These are phyloP conservation scores for Themeda triandra DNA, from an alignment of 176 grass and related monocot genomes.

Conservation along the genomic window DNA sequence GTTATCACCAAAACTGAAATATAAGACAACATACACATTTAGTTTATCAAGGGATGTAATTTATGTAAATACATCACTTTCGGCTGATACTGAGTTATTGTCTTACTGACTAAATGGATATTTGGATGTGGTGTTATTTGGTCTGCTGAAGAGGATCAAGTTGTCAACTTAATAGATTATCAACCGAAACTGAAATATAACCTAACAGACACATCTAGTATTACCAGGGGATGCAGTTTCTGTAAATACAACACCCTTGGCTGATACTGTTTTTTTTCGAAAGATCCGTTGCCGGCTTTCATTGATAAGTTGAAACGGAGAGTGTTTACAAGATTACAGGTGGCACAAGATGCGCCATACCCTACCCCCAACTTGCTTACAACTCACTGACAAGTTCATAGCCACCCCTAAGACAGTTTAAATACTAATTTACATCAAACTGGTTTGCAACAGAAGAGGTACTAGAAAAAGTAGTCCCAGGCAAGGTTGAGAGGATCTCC, in stretches of 20 bases:
- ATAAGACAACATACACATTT: not conserved
- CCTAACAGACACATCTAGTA: not conserved
- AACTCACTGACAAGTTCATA: too few species aligned
- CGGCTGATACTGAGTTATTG: not conserved
- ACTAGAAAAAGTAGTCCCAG: too few species aligned
- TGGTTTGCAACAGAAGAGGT: too few species aligned
- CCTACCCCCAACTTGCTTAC: too few species aligned
- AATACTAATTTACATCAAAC: too few species aligned
- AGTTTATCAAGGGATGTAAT: not conserved
- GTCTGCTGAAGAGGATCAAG: not conserved
- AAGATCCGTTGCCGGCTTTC: too few species aligned
- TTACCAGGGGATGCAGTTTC: not conserved
- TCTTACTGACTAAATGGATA: not conserved
- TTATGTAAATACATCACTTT: not conserved
- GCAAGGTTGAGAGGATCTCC: too few species aligned
- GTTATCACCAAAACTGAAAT: not conserved
- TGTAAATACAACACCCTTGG: not conserved
- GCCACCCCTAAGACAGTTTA: too few species aligned
- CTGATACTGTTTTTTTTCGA: too few species aligned
- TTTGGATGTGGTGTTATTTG: not conserved
- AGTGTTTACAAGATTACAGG: too few species aligned
- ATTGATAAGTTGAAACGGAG: too few species aligned
- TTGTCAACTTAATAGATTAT: not conserved
- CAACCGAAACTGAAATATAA: not conserved
- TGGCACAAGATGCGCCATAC: too few species aligned